phyloP scores from a whole-genome alignment of 331 rosid genomes.

The Telfairia occidentalis region DNA sequence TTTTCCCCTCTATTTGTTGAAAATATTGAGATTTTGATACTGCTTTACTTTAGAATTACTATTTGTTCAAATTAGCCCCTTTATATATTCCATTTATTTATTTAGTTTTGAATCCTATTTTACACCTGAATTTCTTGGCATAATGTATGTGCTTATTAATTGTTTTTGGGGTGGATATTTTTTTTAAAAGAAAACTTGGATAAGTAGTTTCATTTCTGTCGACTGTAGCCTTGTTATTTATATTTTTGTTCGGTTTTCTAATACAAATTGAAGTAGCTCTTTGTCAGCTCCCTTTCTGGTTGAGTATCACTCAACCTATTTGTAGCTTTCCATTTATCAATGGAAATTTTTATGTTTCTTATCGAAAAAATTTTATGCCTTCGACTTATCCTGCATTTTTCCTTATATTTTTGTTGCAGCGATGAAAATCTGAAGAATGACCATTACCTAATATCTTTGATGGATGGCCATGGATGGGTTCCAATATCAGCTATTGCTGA shows the following conservation, averaged over 20 bases:
- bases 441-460: conserved; percentile 56
- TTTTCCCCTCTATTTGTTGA: not conserved
- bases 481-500: conserved; percentile 55
- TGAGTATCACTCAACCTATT: not conserved
- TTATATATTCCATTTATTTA: not conserved
- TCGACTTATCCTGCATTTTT: not conserved
- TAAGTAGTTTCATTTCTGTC: not conserved
- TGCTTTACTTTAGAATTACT: not conserved
- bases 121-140: not conserved
- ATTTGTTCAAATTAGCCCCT: not conserved
- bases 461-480: conserved; percentile 97
- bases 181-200: not conserved
- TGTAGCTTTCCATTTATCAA: not conserved
- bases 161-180: not conserved
- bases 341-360: not conserved
- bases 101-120: not conserved
- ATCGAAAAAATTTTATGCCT: not conserved
- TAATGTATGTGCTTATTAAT: not conserved
- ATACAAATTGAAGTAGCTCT: not conserved
- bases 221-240: not conserved
- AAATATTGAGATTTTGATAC: not conserved
- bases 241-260: not conserved
- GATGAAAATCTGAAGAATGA: conserved; percentile 88
- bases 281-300: not conserved
- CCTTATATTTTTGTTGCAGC: conserved; percentile 47